These are phyloP conservation scores for Acacia concinna DNA, from an alignment of 331 rosid genomes.

Conservation along the genomic window DNA sequence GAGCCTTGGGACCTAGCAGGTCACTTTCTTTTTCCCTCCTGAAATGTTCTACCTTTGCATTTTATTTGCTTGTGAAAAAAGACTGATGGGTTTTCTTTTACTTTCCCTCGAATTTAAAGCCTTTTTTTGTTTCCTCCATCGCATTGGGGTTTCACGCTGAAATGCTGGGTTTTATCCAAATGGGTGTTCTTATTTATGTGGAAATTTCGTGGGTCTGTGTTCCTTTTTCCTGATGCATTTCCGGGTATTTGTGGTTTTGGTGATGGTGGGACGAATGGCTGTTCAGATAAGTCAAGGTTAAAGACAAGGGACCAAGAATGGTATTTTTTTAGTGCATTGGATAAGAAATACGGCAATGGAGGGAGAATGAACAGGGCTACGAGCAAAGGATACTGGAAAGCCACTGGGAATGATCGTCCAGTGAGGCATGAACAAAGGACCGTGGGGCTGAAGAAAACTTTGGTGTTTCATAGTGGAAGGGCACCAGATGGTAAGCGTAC, in stretches of 20 bases:
- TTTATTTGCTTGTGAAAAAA: background rate
- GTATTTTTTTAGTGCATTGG: constrained; percentile 96
- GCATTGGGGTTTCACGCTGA: background rate
- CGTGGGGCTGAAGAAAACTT: constrained; percentile 88
- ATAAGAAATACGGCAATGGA: constrained; percentile 96
- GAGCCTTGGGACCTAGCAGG: constrained; percentile 99
- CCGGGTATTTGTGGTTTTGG: background rate
- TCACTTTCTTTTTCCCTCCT: background rate
- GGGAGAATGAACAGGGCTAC: constrained; percentile 99
- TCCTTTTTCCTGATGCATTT: background rate
- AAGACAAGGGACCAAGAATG: constrained; percentile 98
- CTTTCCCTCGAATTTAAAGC: background rate
- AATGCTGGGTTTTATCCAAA: background rate
- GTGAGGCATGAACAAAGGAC: constrained; percentile 62
- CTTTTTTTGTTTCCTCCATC: background rate
- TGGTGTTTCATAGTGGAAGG: constrained; percentile 97
- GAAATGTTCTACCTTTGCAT: background rate
- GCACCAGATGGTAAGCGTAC: constrained; percentile 96
- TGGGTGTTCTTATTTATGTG: constrained; percentile 21
- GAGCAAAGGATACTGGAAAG: constrained; percentile 91
- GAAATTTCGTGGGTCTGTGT: background rate
- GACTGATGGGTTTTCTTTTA: background rate
- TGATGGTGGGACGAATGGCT: constrained; percentile 11
- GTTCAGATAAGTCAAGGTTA: constrained; percentile 83
- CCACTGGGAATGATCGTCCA: constrained; percentile 93